These are phyloP conservation scores for Diutina rugosa DNA, from an alignment of 1,139 yeast genomes.

Conservation along the genomic window DNA sequence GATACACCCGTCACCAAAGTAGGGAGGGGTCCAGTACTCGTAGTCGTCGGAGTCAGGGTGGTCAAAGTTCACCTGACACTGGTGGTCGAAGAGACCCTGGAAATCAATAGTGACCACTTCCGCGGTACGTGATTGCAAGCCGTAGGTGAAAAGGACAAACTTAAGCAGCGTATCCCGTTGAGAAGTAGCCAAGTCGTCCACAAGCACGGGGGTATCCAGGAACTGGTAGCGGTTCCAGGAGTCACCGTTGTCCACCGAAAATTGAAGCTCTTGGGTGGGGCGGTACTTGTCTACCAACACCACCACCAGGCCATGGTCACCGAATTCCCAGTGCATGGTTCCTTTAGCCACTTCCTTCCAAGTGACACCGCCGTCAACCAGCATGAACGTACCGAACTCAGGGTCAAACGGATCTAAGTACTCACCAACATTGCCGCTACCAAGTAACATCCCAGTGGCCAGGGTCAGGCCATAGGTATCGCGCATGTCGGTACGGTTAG, in stretches of 20 bases:
- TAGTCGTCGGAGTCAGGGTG: slow-evolving; percentile 54
- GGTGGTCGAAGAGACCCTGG: slow-evolving; percentile 45
- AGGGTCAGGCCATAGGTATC: slow-evolving; percentile 84
- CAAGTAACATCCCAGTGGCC: slow-evolving; percentile 79
- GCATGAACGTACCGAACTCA: slow-evolving; percentile 57
- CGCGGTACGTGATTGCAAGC: slow-evolving; percentile 4
- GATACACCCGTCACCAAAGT: slow-evolving; percentile 61
- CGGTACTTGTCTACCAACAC: slow-evolving; percentile 52
- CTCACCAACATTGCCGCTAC: slow-evolving; percentile 83
- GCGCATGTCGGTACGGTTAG: slow-evolving; percentile 73
- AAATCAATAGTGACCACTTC: slow-evolving; percentile 54
- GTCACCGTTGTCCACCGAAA: slow-evolving; percentile 70
- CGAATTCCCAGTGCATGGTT: slow-evolving; percentile 84
- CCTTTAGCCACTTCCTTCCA: slow-evolving; percentile 78
- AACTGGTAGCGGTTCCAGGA: slow-evolving; percentile 64
- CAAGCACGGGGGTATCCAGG: slow-evolving; percentile 37
- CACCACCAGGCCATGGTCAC: slow-evolving; percentile 84
- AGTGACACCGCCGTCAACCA: slow-evolving; percentile 78
- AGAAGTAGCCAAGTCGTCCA: slow-evolving; percentile 74
- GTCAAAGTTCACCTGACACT: slow-evolving; percentile 57
- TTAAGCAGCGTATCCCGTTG: slow-evolving; percentile 81
- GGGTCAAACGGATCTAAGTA: slow-evolving; percentile 28
- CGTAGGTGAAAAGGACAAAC: slow-evolving; percentile 41
- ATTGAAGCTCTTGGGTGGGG: slow-evolving; percentile 44
- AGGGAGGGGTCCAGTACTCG: slow-evolving; percentile 72